Base-by-base conservation (phyloP, 1,284 basidiomycete genomes). In the Kwoniella shivajii region DNA sequence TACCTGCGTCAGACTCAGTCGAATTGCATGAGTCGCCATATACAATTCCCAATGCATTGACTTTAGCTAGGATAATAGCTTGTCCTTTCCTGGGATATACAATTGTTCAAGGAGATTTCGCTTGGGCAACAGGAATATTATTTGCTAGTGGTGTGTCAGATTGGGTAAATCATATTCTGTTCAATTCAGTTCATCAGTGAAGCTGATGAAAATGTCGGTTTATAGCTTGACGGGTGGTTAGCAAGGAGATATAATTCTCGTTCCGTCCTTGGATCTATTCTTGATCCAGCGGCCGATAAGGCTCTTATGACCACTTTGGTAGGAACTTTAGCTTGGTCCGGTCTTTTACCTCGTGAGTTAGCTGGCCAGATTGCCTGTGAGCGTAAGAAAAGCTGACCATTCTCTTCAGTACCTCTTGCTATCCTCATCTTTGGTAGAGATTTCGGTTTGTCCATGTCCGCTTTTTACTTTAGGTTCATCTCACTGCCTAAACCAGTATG, bases 231-330 rank as follows among this genome's bases (percentile, higher is more conserved):
- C 69, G 95, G 95, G 1, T 96, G 82, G 74, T 79, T 99, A 46
- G 96, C 95, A 0, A 83, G 95, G 58, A 84, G 84, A 58, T 96
- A 84, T 80, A 86, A 89, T 41, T 88, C 92, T 87, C 83, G 80
- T 46, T 88, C 90, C 10, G 92, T 98, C 10, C 82, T 99, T 33
- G 95, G 95, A 10, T 90, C 90, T 11, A 94, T 99, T 57, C 83
- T 98, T 6, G 96, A 99, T 75, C 95, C 95, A 7, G 92, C 94
- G 0, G 95, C 96, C 2, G 95, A 99, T 83, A 99, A 99, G 79
- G 83, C 86, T 24, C 80, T 99, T 43, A 90, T 99, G 88, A 96
- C 95, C 1, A 97, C 94, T 0, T 82, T 99, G 73, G 92, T 92
- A 1, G 81, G 95, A 45, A 89, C 92, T 1, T 80, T 99, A 54